A percentile compares a stretch with the other conserved stretches of the same genome.
These are phyloP conservation scores for Prinsepia uniflora DNA, from an alignment of 306 rosid species.

Conservation along the genomic window DNA sequence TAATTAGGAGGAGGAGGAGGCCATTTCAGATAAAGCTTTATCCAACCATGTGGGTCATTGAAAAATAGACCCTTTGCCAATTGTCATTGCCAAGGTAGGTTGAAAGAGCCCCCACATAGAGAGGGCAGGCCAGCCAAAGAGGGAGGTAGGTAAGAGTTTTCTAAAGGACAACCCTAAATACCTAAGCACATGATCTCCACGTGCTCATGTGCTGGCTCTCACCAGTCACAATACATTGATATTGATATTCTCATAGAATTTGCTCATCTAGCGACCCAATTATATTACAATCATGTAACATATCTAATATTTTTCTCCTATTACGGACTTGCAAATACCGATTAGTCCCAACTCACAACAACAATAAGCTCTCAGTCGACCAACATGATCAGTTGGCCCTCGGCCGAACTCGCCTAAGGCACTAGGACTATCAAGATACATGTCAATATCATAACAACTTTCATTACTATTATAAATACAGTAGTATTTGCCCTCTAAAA, in stretches of 20 bases:
- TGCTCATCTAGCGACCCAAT: slow-evolving; percentile 18
- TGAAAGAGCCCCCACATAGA: slow-evolving; percentile 46
- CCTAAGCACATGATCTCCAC: slow-evolving; percentile 71
- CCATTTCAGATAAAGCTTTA: slow-evolving; percentile 22
- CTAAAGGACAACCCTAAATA: slow-evolving; percentile 35
- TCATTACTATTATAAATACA: too few species aligned
- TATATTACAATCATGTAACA: too few species aligned
- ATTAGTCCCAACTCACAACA: too few species aligned
- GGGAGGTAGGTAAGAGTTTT: slow-evolving; percentile 58
- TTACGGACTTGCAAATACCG: too few species aligned
- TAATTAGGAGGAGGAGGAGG: slow-evolving; percentile 17
- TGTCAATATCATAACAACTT: too few species aligned
- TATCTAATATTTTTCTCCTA: too few species aligned
- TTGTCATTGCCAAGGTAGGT: not conserved
- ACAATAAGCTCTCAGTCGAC: too few species aligned
- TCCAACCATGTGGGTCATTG: slow-evolving; percentile 31
- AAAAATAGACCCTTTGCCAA: slow-evolving; percentile 9
- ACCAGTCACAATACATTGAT: slow-evolving; percentile 25
- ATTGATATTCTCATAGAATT: slow-evolving; percentile 18
- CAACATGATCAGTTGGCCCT: too few species aligned
- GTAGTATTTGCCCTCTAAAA: too few species aligned
- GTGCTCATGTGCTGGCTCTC: slow-evolving; percentile 58
- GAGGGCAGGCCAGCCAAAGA: slow-evolving; percentile 38
- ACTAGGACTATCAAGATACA: too few species aligned
- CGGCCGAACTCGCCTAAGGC: too few species aligned